phyloP scores from a whole-genome alignment of 2,329 filamentous ascomycete genomes.

The Fusarium hainanense region DNA sequence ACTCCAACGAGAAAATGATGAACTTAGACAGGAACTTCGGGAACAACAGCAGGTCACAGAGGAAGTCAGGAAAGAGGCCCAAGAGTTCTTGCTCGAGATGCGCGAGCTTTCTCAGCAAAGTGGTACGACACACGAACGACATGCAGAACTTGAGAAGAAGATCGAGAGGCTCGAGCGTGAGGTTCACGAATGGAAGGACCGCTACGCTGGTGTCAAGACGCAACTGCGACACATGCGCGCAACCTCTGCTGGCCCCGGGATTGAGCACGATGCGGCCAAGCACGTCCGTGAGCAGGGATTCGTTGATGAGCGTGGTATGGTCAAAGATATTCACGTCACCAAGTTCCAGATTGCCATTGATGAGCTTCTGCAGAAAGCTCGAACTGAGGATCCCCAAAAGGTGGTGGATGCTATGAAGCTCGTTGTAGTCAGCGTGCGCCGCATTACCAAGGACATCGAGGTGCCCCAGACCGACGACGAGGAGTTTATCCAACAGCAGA shows the following conservation, averaged over 20 bases:
- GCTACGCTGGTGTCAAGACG: conserved; percentile 88
- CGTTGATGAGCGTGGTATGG: conserved; percentile 76
- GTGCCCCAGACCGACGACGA: conserved; percentile 65
- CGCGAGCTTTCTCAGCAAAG: conserved; percentile 83
- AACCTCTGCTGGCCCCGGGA: conserved; percentile 78
- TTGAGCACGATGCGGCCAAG: conserved; percentile 76
- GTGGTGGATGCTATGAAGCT: conserved; percentile 88
- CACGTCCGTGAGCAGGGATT: conserved; percentile 75
- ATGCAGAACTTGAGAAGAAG: conserved; percentile 80
- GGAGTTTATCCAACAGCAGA: conserved; percentile 66
- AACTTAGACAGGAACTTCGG: conserved; percentile 70
- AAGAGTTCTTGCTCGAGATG: conserved; percentile 90
- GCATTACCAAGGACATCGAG: conserved; percentile 85
- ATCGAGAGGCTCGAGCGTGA: conserved; percentile 83
- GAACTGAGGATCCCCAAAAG: conserved; percentile 76
- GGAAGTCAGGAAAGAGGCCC: conserved; percentile 86
- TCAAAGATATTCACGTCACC: conserved; percentile 93
- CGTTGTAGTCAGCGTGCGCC: conserved; percentile 83
- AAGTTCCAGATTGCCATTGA: conserved; percentile 96
- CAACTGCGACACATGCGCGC: conserved; percentile 85
- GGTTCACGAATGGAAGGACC: conserved; percentile 88
- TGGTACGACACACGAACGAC: conserved; percentile 80
- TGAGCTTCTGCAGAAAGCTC: conserved; percentile 83
- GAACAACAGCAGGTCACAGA: conserved; percentile 87
- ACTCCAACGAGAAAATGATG: conserved; percentile 75